phyloP scores from a whole-genome alignment of 2,329 filamentous ascomycete species.

The Cytospora chrysosperma region DNA sequence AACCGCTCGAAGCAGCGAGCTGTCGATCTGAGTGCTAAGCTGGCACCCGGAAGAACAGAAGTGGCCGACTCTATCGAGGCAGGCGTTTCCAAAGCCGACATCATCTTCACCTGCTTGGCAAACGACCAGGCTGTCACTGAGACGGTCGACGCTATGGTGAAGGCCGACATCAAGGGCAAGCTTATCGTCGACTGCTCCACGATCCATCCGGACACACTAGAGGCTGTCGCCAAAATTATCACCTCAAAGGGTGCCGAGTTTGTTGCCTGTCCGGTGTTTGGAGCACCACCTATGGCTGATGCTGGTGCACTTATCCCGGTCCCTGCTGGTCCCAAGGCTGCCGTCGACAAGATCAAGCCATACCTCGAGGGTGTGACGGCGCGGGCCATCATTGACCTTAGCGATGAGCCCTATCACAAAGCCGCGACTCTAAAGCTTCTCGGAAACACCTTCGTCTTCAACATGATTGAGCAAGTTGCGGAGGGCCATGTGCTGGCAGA shows the following conservation, averaged over 20 bases:
- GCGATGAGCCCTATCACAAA: slow-evolving; percentile 64
- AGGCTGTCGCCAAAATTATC: slow-evolving; percentile 59
- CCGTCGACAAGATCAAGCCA: slow-evolving; percentile 64
- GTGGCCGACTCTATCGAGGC: slow-evolving; percentile 64
- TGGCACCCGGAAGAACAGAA: slow-evolving; percentile 61
- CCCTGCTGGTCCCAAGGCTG: slow-evolving; percentile 61
- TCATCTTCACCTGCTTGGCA: slow-evolving; percentile 80
- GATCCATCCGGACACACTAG: slow-evolving; percentile 78
- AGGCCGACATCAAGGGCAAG: slow-evolving; percentile 63
- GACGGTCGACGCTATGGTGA: slow-evolving; percentile 58
- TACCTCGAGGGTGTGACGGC: slow-evolving; percentile 74
- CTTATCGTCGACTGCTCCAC: slow-evolving; percentile 86
- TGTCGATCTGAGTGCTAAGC: slow-evolving; percentile 58
- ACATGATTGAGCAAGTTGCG: slow-evolving; percentile 76
- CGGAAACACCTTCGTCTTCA: slow-evolving; percentile 82
- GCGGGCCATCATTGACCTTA: slow-evolving; percentile 67
- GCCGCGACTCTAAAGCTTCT: slow-evolving; percentile 76
- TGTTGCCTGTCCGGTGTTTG: slow-evolving; percentile 70
- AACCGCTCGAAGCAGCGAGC: slow-evolving; percentile 73
- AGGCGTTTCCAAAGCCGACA: slow-evolving; percentile 66
- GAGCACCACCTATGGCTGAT: slow-evolving; percentile 69
- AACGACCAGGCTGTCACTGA: slow-evolving; percentile 72
- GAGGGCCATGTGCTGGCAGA: slow-evolving; percentile 79
- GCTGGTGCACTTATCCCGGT: slow-evolving; percentile 71
- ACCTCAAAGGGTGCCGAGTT: slow-evolving; percentile 66